Evolutionary conservation across 331 rosid species (phyloP), one percentile per base, ranked within the genome.

Genomic region (Dryas integrifolia): DNA sequence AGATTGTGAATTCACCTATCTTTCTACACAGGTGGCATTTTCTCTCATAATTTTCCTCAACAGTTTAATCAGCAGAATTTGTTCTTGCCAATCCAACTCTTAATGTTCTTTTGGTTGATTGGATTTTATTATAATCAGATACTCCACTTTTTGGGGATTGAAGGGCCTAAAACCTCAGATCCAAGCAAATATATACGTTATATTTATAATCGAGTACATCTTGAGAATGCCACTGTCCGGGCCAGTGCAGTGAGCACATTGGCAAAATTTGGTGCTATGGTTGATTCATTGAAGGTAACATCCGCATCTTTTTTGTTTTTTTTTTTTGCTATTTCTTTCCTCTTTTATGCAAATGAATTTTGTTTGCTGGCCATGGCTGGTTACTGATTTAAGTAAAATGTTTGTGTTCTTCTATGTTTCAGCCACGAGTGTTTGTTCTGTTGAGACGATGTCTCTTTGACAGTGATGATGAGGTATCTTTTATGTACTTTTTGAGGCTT

Each of bases 201-300:
- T 74, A 95, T 95, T 66, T 95, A 92, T 82, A 95, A 95, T 69
- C 85, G 99, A 73, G 97, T 95, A 45, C 99, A 95, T 89, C 99
- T 95, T 79, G 99, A 95, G 80, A 95, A 95, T 85, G 93, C 99
- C 14, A 95, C 99, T 69, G 99, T 95, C 47, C 84, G 99, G 76
- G 97, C 99, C 70, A 82, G 97, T 79, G 99, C 99, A 43, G 96
- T 95, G 69, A 95, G 99, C 90, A 95, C 99, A 59, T 76, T 95
- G 75, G 99, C 99, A 21, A 92, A 88, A 89, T 95, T 95, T 82
- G 99, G 96, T 63, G 97, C 96, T 69, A 69, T 91, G 74, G 96
- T 91, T 83, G 99, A 95, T 80, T 84, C 82, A 16, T 76, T 92
- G 80, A 88, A 95, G 97, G 99, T 94, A 77, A 38, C 2, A 13